Base-by-base conservation (phyloP, 768 basidiomycete genomes). In the Termitomyces sp. region DNA sequence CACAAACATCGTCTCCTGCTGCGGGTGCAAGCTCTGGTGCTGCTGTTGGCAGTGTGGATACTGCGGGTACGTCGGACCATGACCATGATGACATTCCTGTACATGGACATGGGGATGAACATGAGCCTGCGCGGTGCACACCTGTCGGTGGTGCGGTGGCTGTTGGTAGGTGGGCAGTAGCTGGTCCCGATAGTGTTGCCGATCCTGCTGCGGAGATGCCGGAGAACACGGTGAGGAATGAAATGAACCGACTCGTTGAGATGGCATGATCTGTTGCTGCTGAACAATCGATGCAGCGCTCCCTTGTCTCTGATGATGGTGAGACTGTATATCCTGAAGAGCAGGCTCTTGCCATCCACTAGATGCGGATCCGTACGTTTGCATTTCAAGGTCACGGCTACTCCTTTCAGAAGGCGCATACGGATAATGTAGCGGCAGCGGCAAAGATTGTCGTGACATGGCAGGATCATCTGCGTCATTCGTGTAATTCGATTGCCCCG, bases 1-100 rank as follows among this genome's bases (percentile, higher is more conserved):
- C 27, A 71, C 66, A 17, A 71, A 64, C 42, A 59, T 61, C 14
- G 58, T 46, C 17, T 47, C 63, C 35, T 56, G 30, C 32, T 52
- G 52, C 5, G 53, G 30, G 16, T 59, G 32, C n/a, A 37, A 50
- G 9, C 63, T 61, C 10, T 52, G 58, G 16, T 64, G 62, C n/a
- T 56, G 66, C 28, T 46, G 59, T 21, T 55, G 63, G 14, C 48
- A 63, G n/a, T 60, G 59, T 3, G 52, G 59, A 4, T 65, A 67
- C 5, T 62, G 53, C 8, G 17, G 23, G n/a, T n/a, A 55, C 19
- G 52, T 39, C 39, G 56, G 46, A 50, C 23, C 16, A n/a, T 37
- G 10, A 39, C 25, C 11, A 27, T 39, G 25, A 27, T 39, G 37
- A 59, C n/a, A 30, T 42, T 30, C 21, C n/a, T 53, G 59, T 11